phyloP scores from a whole-genome alignment of 2,329 filamentous ascomycete species.

The Aspergillus uvarum region DNA sequence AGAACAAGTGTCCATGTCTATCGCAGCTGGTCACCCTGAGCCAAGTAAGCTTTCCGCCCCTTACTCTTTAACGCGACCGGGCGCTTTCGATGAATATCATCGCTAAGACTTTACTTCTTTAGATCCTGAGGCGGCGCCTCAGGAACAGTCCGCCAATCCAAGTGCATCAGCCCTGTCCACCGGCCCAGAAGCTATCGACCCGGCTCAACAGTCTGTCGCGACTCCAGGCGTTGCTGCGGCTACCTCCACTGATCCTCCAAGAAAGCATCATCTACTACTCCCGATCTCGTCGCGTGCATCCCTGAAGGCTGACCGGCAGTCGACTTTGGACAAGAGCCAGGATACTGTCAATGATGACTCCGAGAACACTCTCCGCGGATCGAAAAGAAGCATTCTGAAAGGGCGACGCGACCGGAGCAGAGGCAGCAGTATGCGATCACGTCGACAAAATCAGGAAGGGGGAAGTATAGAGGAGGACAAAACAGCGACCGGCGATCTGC shows the following conservation, averaged over 20 bases:
- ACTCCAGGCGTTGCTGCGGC: conserved; percentile 19
- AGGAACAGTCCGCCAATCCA: conserved; percentile 21
- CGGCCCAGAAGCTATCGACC: conserved; percentile 15
- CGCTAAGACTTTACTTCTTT: conserved; percentile 16
- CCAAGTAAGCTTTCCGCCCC: conserved; percentile 27
- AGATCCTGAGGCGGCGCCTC: conserved; percentile 29
- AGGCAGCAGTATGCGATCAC: conserved; percentile 55
- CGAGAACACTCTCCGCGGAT: conserved; percentile 63
- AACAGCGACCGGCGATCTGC: conserved; percentile 32
- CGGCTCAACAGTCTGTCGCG: conserved; percentile 15
- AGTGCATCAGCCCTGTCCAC: conserved; percentile 25
- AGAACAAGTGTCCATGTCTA: conserved; percentile 37
- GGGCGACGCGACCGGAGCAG: conserved; percentile 66
- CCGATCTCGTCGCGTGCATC: conserved; percentile 42
- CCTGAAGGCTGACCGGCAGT: conserved; percentile 38
- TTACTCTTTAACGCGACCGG: background rate
- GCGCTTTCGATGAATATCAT: conserved; percentile 2
- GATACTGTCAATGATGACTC: conserved; percentile 36
- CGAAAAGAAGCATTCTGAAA: conserved; percentile 65
- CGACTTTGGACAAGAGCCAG: conserved; percentile 33
- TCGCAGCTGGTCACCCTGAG: conserved; percentile 27
- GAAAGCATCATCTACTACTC: conserved; percentile 39
- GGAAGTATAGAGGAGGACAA: conserved; percentile 35
- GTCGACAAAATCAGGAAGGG: conserved; percentile 36
- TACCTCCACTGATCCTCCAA: conserved; percentile 27